Conservation (phyloP, 2,329 filamentous ascomycete species). For the Talaromyces funiculosus region DNA sequence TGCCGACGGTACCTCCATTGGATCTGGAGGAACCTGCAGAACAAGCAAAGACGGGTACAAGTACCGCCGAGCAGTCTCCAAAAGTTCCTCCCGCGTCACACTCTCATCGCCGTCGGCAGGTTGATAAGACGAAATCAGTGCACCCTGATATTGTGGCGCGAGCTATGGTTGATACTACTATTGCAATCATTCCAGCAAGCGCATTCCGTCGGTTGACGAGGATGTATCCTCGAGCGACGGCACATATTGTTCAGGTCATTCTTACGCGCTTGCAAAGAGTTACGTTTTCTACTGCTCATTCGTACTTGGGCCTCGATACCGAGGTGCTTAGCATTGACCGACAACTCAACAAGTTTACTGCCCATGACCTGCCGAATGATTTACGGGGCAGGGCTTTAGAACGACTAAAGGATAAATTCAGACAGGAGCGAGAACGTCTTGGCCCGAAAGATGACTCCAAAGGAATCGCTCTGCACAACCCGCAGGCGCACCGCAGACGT, state of each 20-base stretch:
- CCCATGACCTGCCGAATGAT: constrained; percentile 85
- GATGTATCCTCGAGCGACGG: constrained; percentile 91
- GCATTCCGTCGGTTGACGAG: constrained; percentile 88
- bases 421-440: constrained; percentile 73
- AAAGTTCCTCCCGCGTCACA: constrained; percentile 14
- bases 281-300: constrained; percentile 88
- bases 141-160: constrained; percentile 97
- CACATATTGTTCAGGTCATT: constrained; percentile 97
- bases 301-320: constrained; percentile 83
- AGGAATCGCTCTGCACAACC: constrained; percentile 92
- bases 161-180: constrained; percentile 92
- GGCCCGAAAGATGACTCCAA: constrained; percentile 77
- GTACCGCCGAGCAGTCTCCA: constrained; percentile 18
- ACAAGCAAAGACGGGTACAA: constrained; percentile 17
- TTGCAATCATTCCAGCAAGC: constrained; percentile 95
- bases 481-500: constrained; percentile 58
- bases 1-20: constrained; percentile 67
- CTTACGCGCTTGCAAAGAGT: constrained; percentile 89
- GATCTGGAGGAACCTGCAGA: constrained; percentile 54
- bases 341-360: constrained; percentile 88
- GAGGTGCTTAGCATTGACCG: constrained; percentile 91
- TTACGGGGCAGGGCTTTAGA: constrained; percentile 76
- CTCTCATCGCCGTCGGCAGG: constrained; percentile 25
- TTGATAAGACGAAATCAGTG: constrained; percentile 60
- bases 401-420: constrained; percentile 88